Evolutionary conservation across 2,329 filamentous ascomycete species (phyloP), one percentile per base, ranked within the genome.

Genomic region (Trichophyton equinum): DNA sequence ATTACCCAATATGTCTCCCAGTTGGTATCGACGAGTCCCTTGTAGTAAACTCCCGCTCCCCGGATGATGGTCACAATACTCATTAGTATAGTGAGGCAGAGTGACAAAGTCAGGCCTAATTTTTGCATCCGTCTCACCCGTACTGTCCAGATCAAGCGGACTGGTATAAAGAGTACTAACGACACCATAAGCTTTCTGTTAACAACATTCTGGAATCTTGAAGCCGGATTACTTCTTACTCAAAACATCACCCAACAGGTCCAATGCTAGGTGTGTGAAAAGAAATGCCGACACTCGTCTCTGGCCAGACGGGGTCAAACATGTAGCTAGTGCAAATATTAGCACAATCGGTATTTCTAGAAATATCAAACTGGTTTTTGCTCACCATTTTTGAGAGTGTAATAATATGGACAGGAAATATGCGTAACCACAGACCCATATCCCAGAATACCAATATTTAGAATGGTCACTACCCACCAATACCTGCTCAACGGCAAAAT

Each of bases 61-160:
- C 55, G 55, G 13, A 57, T 44, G 36, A 57, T 30, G 6, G 55
- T 57, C 22, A 57, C 55, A 25, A 57, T 57, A 18, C 36, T 57
- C 55, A 57, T 57, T n/a, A 57, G 55, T 22, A 57, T 44, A 3
- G 55, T 57, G 36, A 57, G 55, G 11, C 55, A 57, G 9, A 57
- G 40, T n/a, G 55, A 57, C 8, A 57, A 18, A 9, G 36, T 30
- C 22, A 57, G 36, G 11, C 15, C 55, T 25, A 57, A 1, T 15
- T 57, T 57, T 18, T 57, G 55, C 13, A 36, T 57, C 55, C 55
- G 25, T n/a, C 55, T 57, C 55, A 57, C 55, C 27, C n/a, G 55
- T 1, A 57, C 55, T 1, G 20, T 57, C 55, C 36, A 57, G 8
- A 57, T 57, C 36, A 57, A n/a, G 9, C 36, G 55, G 15, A 57